Base-by-base conservation (phyloP, 768 basidiomycete genomes). In the Phanerodontia chrysosporium region DNA sequence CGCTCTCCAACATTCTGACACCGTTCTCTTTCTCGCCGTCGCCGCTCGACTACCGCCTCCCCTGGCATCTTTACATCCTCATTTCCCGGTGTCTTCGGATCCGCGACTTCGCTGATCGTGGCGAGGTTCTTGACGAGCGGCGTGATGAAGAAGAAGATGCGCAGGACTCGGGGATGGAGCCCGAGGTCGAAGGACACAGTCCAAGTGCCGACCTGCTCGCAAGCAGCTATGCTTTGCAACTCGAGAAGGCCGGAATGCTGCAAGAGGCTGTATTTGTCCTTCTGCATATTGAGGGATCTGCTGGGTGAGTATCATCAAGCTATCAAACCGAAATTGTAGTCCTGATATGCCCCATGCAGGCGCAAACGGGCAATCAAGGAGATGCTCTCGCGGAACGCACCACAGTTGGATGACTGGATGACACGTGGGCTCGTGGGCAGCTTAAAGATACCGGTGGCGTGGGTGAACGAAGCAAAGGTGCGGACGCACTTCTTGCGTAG, bases 61-160 rank as follows among this genome's bases (percentile, higher is more conserved):
- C 90, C 7, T 99, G 96, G 96, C 94, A 98, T 73, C 68, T 98
- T 32, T 98, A 96, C 70, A 83, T 94, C 56, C 76, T 98, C 32
- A 76, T 98, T 49, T 89, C 94, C 16, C 82, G 89, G 25, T 90
- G 88, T 60, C 85, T 97, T 75, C 80, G 87, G 27, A 74, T 89
- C 36, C 83, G 95, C 22, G 95, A 98, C 70, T 90, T 96, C 64
- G 83, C 85, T n/a, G 96, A 98, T 70, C 83, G 95, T 10, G 80
- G 78, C 35, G 79, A 82, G 21, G 72, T 78, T 2, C 76, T 75
- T 27, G 62, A 70, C 61, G 60, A 73, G 57, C 64, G 60, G 32
- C 70, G 72, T 51, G 70, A 72, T 14, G 71, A 75, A 54, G 69
- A 69, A 24, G 73, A 72, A 21, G 73, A 70, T 36, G 32, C 32